A percentile compares a stretch with the other conserved stretches of the same genome.
phyloP scores from a whole-genome alignment of 352 stramenopile species.

The Peronospora belbahrii region DNA sequence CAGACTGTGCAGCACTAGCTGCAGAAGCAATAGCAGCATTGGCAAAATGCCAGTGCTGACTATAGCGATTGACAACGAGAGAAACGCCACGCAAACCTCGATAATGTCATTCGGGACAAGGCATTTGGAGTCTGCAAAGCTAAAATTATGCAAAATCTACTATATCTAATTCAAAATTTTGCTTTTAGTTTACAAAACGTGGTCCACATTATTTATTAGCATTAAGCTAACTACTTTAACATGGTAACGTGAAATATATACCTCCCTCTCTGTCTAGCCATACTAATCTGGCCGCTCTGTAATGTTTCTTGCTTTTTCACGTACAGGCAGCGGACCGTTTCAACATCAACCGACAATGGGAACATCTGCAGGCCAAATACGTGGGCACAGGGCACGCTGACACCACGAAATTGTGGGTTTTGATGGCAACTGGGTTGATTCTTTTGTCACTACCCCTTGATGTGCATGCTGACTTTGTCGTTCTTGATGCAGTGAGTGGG shows the following conservation, averaged over 20 bases:
- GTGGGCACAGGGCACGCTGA: conserved; percentile 94
- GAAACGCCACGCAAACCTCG: too few species aligned
- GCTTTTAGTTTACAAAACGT: not conserved
- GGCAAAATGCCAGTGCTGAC: too few species aligned
- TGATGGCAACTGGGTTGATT: not conserved
- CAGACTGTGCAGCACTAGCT: too few species aligned
- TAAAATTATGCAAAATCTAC: too few species aligned
- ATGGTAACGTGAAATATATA: conserved; percentile 20
- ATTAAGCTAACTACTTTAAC: conserved; percentile 1
- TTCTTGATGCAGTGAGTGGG: conserved; percentile 85
- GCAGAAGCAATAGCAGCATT: too few species aligned
- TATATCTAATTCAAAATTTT: too few species aligned
- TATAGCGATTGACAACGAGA: too few species aligned
- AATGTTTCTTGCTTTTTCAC: conserved; percentile 1
- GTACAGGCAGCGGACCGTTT: conserved; percentile 75
- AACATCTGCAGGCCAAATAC: conserved; percentile 92
- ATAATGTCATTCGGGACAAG: too few species aligned
- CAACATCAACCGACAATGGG: conserved; percentile 91
- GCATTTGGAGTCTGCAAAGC: too few species aligned
- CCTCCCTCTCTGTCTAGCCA: not conserved
- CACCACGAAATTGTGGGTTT: conserved; percentile 92
- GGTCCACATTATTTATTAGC: not conserved
- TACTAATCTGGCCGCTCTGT: conserved; percentile 4
- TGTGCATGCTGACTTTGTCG: not conserved
- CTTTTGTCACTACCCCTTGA: too few species aligned